phyloP scores from a whole-genome alignment of 345 rosid genomes.

The Trapa bicornis region DNA sequence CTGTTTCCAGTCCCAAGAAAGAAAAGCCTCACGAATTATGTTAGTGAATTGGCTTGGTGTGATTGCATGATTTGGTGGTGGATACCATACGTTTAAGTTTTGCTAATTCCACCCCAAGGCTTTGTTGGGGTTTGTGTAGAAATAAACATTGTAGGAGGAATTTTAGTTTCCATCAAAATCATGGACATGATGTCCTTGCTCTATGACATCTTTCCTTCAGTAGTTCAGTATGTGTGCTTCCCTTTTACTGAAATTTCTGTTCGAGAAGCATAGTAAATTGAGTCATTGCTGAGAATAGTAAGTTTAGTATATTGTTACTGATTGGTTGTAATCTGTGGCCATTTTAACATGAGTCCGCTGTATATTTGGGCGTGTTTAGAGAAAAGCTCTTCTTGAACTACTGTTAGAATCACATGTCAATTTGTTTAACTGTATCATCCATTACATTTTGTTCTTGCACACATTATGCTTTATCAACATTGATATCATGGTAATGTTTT shows the following conservation, averaged over 20 bases:
- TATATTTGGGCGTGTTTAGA: background rate
- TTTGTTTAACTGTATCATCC: background rate
- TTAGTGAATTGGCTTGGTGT: background rate
- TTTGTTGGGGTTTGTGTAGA: background rate
- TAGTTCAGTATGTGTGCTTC: background rate
- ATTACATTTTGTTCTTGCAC: background rate
- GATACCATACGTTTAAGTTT: background rate
- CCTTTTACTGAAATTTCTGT: background rate
- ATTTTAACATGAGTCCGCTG: background rate
- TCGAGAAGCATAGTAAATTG: background rate
- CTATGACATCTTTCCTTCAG: background rate
- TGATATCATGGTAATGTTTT: too few species aligned
- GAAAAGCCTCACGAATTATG: background rate
- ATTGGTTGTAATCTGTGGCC: background rate
- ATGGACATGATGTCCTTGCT: background rate
- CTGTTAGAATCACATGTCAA: background rate
- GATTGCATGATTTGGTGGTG: background rate
- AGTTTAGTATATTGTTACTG: background rate
- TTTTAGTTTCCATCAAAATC: background rate
- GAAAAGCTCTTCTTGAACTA: background rate
- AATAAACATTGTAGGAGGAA: background rate
- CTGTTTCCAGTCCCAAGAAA: background rate
- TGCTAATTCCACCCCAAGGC: background rate
- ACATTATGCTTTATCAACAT: background rate
- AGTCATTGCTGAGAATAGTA: background rate